Base-by-base conservation (phyloP, 345 rosid genomes). In the Salix koriyanagi region DNA sequence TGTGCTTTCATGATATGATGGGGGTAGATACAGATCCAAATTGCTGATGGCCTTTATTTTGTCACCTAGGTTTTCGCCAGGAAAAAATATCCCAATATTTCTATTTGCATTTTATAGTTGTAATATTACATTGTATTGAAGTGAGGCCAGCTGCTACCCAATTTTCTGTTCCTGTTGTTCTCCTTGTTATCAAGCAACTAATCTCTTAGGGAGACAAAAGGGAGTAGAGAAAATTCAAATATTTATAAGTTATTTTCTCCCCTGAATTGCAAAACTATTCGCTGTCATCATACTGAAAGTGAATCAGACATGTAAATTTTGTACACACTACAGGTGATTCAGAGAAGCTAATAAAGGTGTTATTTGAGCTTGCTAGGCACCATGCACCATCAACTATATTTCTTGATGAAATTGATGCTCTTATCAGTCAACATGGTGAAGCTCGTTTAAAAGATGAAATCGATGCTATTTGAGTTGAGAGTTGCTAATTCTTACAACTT, bases 381-480 rank as follows among this genome's bases (percentile, higher is more conserved):
- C 98, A 91, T 69, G 97, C 98, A 44, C 99, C 99, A 0, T 89
- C 99, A 41, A 96, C 99, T 7, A 96, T 96, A 71, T 96, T 96
- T 84, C 90, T 96, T 78, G 99, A 96, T 86, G 98, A 96, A 83
- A 93, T 96, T 26, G 99, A 93, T 70, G 99, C 99, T 6, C 93
- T 96, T 56, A 93, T 96, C 74, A 96, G 99, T 66, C 98, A 93
- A 65, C 97, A 98, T 73, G 99, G 99, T 69, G 97, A 90, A 89
- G 99, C 89, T 44, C 86, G 30, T 28, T 28, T 28, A 28, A 28
- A 28, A 28, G 30, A 28, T 28, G 30, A 28, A 28, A 28, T 28
- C 0, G 30, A 28, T 28, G 30, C 30, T 28, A 28, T 28, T 28
- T 28, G 1, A 21, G 61, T 21, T n/a, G 75, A 54, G 26, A 54